Base-by-base conservation (phyloP, 2,329 filamentous ascomycete species). In the Sclerotinia borealis region DNA sequence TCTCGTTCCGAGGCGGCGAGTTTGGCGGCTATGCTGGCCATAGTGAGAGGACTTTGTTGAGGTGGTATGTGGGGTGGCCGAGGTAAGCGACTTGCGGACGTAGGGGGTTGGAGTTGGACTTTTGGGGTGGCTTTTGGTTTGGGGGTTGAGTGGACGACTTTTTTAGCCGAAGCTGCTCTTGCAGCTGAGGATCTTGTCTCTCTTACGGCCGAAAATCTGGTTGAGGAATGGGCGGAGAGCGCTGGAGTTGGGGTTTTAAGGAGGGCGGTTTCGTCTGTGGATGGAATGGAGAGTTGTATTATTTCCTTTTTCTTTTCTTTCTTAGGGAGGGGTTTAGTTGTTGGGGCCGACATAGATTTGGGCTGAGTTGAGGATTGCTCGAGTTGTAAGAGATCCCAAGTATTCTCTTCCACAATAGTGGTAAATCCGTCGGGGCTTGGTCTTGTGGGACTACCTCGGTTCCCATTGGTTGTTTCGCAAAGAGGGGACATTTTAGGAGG, bases 1-100 rank as follows among this genome's bases (percentile, higher is more conserved):
- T 87, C 84, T 22, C 83, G 79, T 67, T 88, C 85, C 0, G 85
- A 84, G 2, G 85, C 85, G 0, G 84, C 85, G 0, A 88, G 77
- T 73, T 88, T 88, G 34, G 84, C 84, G 0, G 83, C 82, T 65
- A 88, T 88, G 39, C 77, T 80, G 10, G 83, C 82, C 80, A 86
- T 85, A 25, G 81, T 85, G 4, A 87, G 73, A 0, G 84, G 84
- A 34, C 80, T 84, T 66, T 85, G 83, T 55, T 82, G 80, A 11
- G 73, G 69, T 13, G 68, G 65, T 10, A 67, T 66, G 8, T 74
- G 66, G 56, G 69, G 61, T 4, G 72, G 72, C 25, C 70, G 68
- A 15, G 73, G 73, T 1, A 75, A 65, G 13, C 69, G 55, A n/a
- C 63, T 69, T 17, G 71, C 52, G 34, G 60, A 62, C 13, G 41